Evolutionary conservation across 257 asterid species (phyloP), one percentile per base, ranked within the genome.

Genomic region (Salvia splendens): DNA sequence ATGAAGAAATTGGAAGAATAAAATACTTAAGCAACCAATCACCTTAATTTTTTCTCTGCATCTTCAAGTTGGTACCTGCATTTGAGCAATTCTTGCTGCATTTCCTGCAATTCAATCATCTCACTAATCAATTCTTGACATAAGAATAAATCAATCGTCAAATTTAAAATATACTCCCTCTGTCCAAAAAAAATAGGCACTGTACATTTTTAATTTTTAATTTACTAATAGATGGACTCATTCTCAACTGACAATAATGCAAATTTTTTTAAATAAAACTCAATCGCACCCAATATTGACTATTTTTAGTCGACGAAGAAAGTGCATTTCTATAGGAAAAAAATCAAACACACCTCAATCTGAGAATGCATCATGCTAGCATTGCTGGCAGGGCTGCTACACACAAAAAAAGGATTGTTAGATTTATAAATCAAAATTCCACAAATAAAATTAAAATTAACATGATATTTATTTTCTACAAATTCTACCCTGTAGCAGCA

Each of bases 11-110:
- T 36, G 35, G 20, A 28, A 7, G 7, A 5, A 52, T 7, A 38
- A 28, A 43, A 43, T 50, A 35, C 4, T 33, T 20, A 11, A 32
- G 0, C 6, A 15, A 56, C 50, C 16, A 47, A 42, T 36, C 51
- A 89, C 99, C 94, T 86, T 12, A 90, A 50, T 56, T 79, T 81
- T 64, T 80, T 88, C 79, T 85, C 96, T 90, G 77, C 73, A 12
- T 93, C 86, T 61, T 80, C 95, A 15, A 90, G 71, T 46, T 84
- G 90, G 73, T 82, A 76, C 77, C 82, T 88, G 75, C 81, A 86
- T 71, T 79, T 77, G 33, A 84, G 14, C 41, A 90, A 59, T 70
- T 93, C 92, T 68, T 82, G 92, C 64, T 88, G 95, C 71, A 88
- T 72, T 73, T 84, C 95, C 98, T 92, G 88, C 38, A 74, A 30